A percentile compares a stretch with the other conserved stretches of the same genome.
Evolutionary conservation across 2,329 filamentous ascomycete genomes (phyloP).

Genomic region (Apiospora aurea): DNA sequence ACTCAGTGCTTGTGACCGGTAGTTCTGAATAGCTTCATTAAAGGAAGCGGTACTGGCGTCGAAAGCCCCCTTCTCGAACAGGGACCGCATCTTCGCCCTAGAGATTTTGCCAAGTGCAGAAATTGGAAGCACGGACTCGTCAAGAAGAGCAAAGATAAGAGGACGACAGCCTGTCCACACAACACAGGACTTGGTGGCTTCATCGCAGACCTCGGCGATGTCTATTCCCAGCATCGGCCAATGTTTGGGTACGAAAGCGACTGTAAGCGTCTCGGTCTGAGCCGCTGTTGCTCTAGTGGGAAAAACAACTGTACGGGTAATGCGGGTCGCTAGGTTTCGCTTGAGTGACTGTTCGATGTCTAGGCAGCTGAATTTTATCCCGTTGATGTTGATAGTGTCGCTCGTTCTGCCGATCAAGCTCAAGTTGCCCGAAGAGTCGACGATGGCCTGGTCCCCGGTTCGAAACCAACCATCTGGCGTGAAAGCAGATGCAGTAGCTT

Average conservation of each 20-base stretch:
- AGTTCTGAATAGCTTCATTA: too few relatives aligned
- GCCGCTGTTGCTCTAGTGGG: too few relatives aligned
- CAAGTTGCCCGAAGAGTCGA: constrained; percentile 46
- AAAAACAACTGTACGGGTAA: too few relatives aligned
- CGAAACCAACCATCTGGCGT: constrained; percentile 55
- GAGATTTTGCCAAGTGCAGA: background rate
- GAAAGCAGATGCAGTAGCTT: constrained; percentile 63
- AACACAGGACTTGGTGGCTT: too few relatives aligned
- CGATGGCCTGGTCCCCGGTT: constrained; percentile 47
- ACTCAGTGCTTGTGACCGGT: too few relatives aligned
- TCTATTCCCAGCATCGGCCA: too few relatives aligned
- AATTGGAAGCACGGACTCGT: background rate
- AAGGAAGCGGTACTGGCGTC: too few relatives aligned
- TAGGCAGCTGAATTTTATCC: constrained; percentile 49
- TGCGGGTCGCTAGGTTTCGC: too few relatives aligned
- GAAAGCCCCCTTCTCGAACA: constrained; percentile 41
- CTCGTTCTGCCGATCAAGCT: constrained; percentile 47
- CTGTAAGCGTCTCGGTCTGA: too few relatives aligned
- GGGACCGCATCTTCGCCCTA: background rate
- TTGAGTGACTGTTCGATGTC: too few relatives aligned
- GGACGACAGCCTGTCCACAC: background rate
- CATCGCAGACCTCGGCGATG: too few relatives aligned
- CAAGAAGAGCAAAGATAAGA: background rate
- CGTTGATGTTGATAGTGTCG: constrained; percentile 56
- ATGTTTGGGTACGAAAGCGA: too few relatives aligned